Conservation (phyloP, 192 early-diverging fungal genomes). For the Coemansia sp. region DNA sequence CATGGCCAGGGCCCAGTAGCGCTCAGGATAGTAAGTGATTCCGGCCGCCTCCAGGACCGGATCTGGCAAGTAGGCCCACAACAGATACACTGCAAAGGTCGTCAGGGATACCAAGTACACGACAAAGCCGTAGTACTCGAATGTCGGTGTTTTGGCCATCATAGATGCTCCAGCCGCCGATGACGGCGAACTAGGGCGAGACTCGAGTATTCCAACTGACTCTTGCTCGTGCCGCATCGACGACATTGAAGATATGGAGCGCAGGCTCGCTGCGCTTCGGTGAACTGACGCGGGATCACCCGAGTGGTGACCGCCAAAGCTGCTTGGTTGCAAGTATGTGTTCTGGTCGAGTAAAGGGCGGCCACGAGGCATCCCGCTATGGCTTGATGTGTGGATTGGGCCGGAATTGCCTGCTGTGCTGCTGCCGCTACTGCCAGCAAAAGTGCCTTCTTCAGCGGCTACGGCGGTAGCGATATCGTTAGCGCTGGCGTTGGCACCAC, state of each 20-base stretch:
- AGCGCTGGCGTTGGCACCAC: not conserved
- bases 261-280: conserved; percentile 10
- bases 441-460: not conserved
- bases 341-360: conserved; percentile 11
- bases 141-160: conserved; percentile 69
- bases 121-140: conserved; percentile 90
- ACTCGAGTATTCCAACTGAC: conserved; percentile 20
- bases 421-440: not conserved
- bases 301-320: not conserved
- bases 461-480: not conserved
- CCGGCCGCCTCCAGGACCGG: conserved; percentile 67
- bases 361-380: conserved; percentile 18
- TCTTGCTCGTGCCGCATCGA: conserved; percentile 28
- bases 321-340: conserved; percentile 2
- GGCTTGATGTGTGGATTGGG: conserved; percentile 9
- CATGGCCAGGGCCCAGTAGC: conserved; percentile 82
- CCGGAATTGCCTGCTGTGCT: conserved; percentile 2
- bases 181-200: conserved; percentile 25
- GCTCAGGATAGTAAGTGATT: conserved; percentile 85
- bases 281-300: not conserved
- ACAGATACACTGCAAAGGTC: conserved; percentile 72
- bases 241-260: conserved; percentile 21
- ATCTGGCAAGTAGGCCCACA: conserved; percentile 87
- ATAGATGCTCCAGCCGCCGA: conserved; percentile 20
- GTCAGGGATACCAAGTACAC: conserved; percentile 81